Evolutionary conservation across 1,284 basidiomycete species (phyloP).

Genomic region (Boletus mariae): DNA sequence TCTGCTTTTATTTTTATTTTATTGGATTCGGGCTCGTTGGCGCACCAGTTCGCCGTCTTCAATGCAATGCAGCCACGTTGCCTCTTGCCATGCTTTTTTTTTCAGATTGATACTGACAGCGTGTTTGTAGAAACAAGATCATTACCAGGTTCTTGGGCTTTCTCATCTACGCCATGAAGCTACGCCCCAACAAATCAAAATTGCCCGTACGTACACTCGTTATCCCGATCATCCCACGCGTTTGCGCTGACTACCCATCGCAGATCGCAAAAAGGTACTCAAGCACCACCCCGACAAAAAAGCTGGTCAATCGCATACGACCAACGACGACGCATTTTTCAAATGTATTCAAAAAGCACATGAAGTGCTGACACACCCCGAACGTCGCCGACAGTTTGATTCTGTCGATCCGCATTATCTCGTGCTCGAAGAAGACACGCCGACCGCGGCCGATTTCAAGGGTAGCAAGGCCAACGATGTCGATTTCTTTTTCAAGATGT

Average conservation of each 20-base stretch:
- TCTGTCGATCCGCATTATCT: constrained; percentile 83
- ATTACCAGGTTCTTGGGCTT: constrained; percentile 94
- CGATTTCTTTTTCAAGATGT: constrained; percentile 59
- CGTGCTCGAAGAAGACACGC: constrained; percentile 76
- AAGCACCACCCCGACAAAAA: constrained; percentile 99
- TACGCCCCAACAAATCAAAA: constrained; percentile 90
- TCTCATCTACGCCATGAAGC: constrained; percentile 89
- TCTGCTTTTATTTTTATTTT: constrained; percentile 32
- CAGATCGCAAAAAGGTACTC: constrained; percentile 97
- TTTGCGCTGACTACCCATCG: constrained; percentile 1
- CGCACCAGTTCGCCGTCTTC: neutral
- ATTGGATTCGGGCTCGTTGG: neutral
- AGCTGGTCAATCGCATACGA: constrained; percentile 66
- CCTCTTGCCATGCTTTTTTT: neutral
- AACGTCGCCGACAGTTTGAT: constrained; percentile 94
- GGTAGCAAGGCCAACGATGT: constrained; percentile 39
- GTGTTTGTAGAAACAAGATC: constrained; percentile 83
- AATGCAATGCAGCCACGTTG: neutral
- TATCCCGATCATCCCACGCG: constrained; percentile 1
- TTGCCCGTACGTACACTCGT: constrained; percentile 74
- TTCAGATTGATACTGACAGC: constrained; percentile 5
- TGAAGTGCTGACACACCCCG: constrained; percentile 85
- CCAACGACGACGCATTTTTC: constrained; percentile 98
- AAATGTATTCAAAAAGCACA: constrained; percentile 98
- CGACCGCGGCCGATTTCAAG: constrained; percentile 67